Evolutionary conservation across 2,329 filamentous ascomycete species (phyloP).

Genomic region (Penicillium hesseltinei): DNA sequence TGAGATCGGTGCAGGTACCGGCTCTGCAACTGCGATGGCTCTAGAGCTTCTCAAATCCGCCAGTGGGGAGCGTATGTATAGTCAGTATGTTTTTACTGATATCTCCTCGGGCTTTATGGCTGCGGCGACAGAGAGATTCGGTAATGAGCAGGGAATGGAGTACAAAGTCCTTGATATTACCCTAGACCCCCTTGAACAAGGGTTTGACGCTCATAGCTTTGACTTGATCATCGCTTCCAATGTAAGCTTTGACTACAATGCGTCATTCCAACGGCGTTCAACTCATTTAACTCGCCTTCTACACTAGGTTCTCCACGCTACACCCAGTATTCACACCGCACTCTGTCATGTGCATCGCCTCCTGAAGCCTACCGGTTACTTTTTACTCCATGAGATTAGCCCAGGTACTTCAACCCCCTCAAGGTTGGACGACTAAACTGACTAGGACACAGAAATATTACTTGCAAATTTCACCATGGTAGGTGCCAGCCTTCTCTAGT

Average conservation of each 20-base stretch:
- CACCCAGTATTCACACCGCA: conserved; percentile 17
- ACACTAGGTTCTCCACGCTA: conserved; percentile 17
- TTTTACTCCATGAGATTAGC: conserved; percentile 46
- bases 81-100: conserved; percentile 18
- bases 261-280: accelerated
- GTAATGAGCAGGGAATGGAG: not conserved
- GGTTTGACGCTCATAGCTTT: conserved; percentile 1
- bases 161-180: conserved; percentile 9
- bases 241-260: not conserved
- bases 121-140: conserved; percentile 1
- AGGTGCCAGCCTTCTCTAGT: not conserved
- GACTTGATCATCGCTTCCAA: conserved; percentile 13
- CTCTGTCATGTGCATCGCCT: conserved; percentile 26
- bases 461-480: conserved; percentile 5
- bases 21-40: conserved; percentile 9
- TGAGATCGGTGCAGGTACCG: conserved; percentile 17
- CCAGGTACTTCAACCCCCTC: not conserved
- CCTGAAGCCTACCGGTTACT: conserved; percentile 44
- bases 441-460: conserved; percentile 2
- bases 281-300: not conserved
- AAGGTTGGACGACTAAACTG: not conserved
- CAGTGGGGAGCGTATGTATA: conserved; percentile 1
- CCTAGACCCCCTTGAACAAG: conserved; percentile 4
- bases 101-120: conserved; percentile 11
- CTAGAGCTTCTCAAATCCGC: conserved; percentile 8